A percentile compares a stretch with the other conserved stretches of the same genome.
Conservation (phyloP, 2,329 filamentous ascomycete species). For the Hymenoscyphus albidus region DNA sequence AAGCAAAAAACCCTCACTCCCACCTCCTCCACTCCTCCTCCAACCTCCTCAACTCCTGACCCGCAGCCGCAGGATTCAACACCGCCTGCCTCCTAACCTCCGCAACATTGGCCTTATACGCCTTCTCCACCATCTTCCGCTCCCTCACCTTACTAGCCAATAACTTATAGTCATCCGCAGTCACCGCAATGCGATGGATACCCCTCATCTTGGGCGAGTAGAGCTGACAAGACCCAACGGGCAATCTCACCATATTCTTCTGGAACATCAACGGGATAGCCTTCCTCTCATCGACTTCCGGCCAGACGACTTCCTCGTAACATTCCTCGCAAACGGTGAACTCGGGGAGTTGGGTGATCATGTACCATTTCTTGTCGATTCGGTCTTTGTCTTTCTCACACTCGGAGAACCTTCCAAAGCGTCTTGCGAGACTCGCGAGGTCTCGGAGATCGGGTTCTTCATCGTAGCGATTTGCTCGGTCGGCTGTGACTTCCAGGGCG, state of each 20-base stretch:
- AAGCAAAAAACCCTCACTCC: slow-evolving; percentile 37
- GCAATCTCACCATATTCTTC: slow-evolving; percentile 52
- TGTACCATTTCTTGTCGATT: slow-evolving; percentile 69
- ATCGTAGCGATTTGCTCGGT: slow-evolving; percentile 41
- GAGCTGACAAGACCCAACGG: slow-evolving; percentile 65
- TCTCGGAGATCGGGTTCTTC: slow-evolving; percentile 27
- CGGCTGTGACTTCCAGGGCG: slow-evolving; percentile 54
- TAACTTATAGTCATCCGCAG: slow-evolving; percentile 62
- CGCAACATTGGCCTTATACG: slow-evolving; percentile 24
- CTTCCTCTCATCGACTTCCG: slow-evolving; percentile 51
- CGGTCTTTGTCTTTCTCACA: slow-evolving; percentile 42
- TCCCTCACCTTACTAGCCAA: slow-evolving; percentile 56
- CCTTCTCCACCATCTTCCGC: slow-evolving; percentile 39
- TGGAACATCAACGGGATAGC: slow-evolving; percentile 64
- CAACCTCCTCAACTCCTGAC: slow-evolving; percentile 45
- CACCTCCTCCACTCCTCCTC: slow-evolving; percentile 49
- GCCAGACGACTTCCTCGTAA: slow-evolving; percentile 74
- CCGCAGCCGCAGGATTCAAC: slow-evolving; percentile 18
- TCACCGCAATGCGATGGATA: slow-evolving; percentile 64
- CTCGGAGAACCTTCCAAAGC: slow-evolving; percentile 26
- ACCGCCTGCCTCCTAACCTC: slow-evolving; percentile 21
- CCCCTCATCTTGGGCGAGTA: slow-evolving; percentile 77
- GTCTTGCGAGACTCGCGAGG: slow-evolving; percentile 26
- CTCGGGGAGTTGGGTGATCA: slow-evolving; percentile 68
- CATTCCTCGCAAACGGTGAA: slow-evolving; percentile 86